A percentile compares a stretch with the other conserved stretches of the same genome.
Conservation (phyloP, 345 rosid species). For the Clarkia xantiana region DNA sequence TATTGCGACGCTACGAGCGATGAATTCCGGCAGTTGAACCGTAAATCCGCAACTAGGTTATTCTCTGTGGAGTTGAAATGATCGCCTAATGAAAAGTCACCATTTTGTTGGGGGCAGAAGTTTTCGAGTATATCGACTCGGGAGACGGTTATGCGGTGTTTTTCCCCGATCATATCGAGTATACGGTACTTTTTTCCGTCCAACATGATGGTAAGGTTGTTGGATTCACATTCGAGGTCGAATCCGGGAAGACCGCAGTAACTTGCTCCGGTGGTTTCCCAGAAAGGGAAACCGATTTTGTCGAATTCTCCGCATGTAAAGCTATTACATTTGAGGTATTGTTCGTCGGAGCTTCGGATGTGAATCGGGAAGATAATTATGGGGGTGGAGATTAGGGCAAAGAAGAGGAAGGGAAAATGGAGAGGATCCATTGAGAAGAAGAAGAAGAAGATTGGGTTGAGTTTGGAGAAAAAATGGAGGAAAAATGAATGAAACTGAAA, state of each 20-base stretch:
- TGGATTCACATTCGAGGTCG: slow-evolving; percentile 8
- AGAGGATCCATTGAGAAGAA: too few relatives aligned
- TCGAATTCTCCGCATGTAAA: not conserved
- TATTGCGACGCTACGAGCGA: not conserved
- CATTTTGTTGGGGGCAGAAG: not conserved
- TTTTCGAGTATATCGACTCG: not conserved
- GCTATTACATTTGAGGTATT: too few relatives aligned
- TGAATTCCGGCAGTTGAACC: not conserved
- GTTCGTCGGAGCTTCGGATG: too few relatives aligned
- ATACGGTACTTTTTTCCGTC: slow-evolving; percentile 3
- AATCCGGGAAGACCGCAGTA: slow-evolving; percentile 12
- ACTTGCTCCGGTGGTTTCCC: not conserved
- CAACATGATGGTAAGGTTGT: not conserved
- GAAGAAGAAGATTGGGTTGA: too few relatives aligned
- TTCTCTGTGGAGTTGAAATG: not conserved
- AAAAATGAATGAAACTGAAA: too few relatives aligned
- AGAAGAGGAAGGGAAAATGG: too few relatives aligned
- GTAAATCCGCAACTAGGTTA: not conserved
- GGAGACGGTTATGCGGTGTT: slow-evolving; percentile 5
- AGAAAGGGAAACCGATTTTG: slow-evolving; percentile 10
- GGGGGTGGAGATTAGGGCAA: too few relatives aligned
- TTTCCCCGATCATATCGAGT: not conserved
- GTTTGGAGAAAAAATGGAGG: too few relatives aligned
- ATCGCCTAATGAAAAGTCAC: not conserved
- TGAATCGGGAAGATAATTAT: too few relatives aligned